phyloP scores from a whole-genome alignment of 345 rosid species.

The Excoecaria agallocha region DNA sequence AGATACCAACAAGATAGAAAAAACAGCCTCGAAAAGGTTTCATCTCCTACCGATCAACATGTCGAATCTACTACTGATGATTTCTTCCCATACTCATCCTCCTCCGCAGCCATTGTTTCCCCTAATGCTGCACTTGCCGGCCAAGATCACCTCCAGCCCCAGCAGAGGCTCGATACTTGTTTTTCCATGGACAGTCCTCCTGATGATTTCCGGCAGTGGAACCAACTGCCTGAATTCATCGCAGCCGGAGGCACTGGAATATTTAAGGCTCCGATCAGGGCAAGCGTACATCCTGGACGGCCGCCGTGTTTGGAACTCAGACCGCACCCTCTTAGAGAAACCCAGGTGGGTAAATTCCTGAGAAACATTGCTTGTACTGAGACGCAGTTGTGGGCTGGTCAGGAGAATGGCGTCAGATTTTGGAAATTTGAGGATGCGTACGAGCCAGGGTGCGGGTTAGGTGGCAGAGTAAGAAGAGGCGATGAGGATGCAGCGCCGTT shows the following conservation, averaged over 20 bases:
- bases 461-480: slow-evolving; percentile 70
- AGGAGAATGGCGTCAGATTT: slow-evolving; percentile 79
- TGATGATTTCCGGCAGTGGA: slow-evolving; percentile 27
- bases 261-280: slow-evolving; percentile 66
- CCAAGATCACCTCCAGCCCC: not conserved
- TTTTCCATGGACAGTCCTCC: slow-evolving; percentile 14
- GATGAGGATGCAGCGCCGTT: slow-evolving; percentile 99
- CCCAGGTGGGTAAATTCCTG: slow-evolving; percentile 84
- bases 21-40: slow-evolving; percentile 28
- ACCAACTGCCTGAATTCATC: slow-evolving; percentile 59
- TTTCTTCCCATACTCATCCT: slow-evolving; percentile 5
- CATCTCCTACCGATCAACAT: not conserved
- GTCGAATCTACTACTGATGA: slow-evolving; percentile 12
- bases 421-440: slow-evolving; percentile 70
- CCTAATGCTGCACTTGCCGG: not conserved
- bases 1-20: slow-evolving; percentile 18
- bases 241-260: slow-evolving; percentile 57
- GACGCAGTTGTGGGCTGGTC: slow-evolving; percentile 93
- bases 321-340: slow-evolving; percentile 93
- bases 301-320: slow-evolving; percentile 84
- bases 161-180: slow-evolving; percentile 20
- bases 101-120: not conserved
- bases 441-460: slow-evolving; percentile 62
- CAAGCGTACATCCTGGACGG: slow-evolving; percentile 74
- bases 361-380: slow-evolving; percentile 85